Evolutionary conservation across 75 land plant genomes (phyloP).

Genomic region (Ceratopteris richardii): DNA sequence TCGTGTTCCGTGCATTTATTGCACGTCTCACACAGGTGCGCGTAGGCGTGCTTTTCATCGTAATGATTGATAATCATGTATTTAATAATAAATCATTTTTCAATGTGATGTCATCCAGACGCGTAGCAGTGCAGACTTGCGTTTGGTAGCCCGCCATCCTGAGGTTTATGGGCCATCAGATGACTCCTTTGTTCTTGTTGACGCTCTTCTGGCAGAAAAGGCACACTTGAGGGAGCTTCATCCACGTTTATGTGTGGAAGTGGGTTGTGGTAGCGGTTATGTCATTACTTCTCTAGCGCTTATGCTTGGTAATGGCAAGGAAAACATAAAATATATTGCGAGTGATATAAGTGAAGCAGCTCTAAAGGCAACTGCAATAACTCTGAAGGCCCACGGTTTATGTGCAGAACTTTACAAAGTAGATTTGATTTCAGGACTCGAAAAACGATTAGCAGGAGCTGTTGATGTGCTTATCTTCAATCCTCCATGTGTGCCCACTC

Average conservation of each 20-base stretch:
- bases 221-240: constrained; percentile 42
- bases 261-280: constrained; percentile 95
- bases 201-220: constrained; percentile 85
- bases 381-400: constrained; percentile 71
- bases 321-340: constrained; percentile 56
- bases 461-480: constrained; percentile 91
- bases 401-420: constrained; percentile 60
- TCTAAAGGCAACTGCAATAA: constrained; percentile 39
- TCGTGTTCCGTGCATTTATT: too few relatives aligned
- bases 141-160: background rate
- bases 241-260: constrained; percentile 72
- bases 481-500: constrained; percentile 96
- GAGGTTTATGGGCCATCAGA: constrained; percentile 12
- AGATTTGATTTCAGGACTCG: constrained; percentile 65
- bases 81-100: too few relatives aligned
- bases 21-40: too few relatives aligned
- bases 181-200: constrained; percentile 92
- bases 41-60: too few relatives aligned
- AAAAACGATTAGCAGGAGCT: constrained; percentile 52
- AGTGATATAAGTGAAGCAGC: constrained; percentile 85
- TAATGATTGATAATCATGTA: too few relatives aligned
- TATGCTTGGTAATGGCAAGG: constrained; percentile 36
- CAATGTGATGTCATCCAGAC: background rate
- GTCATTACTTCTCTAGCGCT: constrained; percentile 94
- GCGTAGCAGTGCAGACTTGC: background rate